Evolutionary conservation across 345 rosid species (phyloP), one percentile per base, ranked within the genome.

Genomic region (Pseudoturritis turrita): DNA sequence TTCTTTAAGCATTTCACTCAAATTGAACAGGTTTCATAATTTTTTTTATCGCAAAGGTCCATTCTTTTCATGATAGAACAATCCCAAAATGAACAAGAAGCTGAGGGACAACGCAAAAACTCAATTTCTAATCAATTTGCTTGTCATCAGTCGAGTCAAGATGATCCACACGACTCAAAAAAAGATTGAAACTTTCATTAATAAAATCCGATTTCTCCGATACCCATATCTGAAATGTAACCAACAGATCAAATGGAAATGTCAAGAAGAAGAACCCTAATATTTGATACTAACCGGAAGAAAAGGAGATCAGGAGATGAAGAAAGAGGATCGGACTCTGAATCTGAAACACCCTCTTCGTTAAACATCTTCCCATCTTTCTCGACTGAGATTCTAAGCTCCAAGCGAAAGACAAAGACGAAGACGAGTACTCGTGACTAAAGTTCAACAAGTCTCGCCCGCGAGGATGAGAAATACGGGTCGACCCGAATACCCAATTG

Each of bases 271-370:
- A 62, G 23, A 76, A 22, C 71, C 66, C 71, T 56, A 12, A 39
- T 37, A 51, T 51, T 51, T 15, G 29, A 43, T 31, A 74, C 78
- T 68, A 21, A 76, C 75, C 75, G 22, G 75, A 76, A 2, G 74
- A 75, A 15, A 62, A 61, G 12, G 70, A 75, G 74, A 75, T 75
- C 10, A 75, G 37, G 37, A 75, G 74, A 62, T 75, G 70, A 68
- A 75, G 79, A 53, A 75, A 62, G 43, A 75, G 62, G 52, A 75
- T 62, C 79, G 70, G 74, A 68, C 44, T 61, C 15, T 68, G 79
- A 68, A 68, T 75, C 44, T 44, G 70, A 68, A 45, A 62, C 43
- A 45, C 56, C 36, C 19, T 75, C 51, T 45, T 75, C 70, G 70
- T 52, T 25, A 44, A 25, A 62, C 65, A 53, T 45, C 43, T 75